Base-by-base conservation (phyloP, 2,329 filamentous ascomycete species). In the Claviceps sorghi region DNA sequence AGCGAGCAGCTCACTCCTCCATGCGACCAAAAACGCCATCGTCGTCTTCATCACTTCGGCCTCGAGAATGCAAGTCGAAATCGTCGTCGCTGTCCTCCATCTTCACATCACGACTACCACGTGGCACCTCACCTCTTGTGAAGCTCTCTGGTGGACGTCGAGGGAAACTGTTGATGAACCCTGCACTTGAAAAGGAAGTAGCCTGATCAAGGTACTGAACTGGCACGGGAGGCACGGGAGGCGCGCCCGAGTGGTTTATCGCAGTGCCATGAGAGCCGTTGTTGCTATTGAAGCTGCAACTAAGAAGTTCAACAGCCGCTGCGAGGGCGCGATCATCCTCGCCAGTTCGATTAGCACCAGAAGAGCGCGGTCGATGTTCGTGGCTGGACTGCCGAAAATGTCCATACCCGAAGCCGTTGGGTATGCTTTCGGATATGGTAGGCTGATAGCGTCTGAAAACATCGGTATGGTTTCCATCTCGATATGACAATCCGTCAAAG, bases 1-100 rank as follows among this genome's bases (percentile, higher is more conserved):
- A 30, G 47, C 32, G 22, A 26, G 51, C 57, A 57, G 57, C 32
- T 71, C 75, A 93, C 68, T 95, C 88, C 70, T 98, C 93, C 91
- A 97, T 97, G 59, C 82, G 81, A 53, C 90, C 90, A 73, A 98
- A 98, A 61, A 97, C 86, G 64, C 90, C 90, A 58, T 96, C 90
- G 59, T 97, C 91, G 57, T 95, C 89, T 60, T 95, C 90, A 60
- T 94, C 87, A 66, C 82, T 84, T 56, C 84, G 79, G 49, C 79
- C 78, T 52, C 79, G 77, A 49, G 74, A 78, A 52, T 71, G 75
- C 59, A 72, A 70, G 61, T 82, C 81, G 54, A 83, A 79, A 55
- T 86, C 82, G 59, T 84, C 80, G 52, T 88, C 83, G 59, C 78
- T 79, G 49, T 80, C 80, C 58, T 83, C 79, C 76, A 82, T 85